Evolutionary conservation across 352 stramenopile species (phyloP).

Genomic region (Pythium sukuiense): DNA sequence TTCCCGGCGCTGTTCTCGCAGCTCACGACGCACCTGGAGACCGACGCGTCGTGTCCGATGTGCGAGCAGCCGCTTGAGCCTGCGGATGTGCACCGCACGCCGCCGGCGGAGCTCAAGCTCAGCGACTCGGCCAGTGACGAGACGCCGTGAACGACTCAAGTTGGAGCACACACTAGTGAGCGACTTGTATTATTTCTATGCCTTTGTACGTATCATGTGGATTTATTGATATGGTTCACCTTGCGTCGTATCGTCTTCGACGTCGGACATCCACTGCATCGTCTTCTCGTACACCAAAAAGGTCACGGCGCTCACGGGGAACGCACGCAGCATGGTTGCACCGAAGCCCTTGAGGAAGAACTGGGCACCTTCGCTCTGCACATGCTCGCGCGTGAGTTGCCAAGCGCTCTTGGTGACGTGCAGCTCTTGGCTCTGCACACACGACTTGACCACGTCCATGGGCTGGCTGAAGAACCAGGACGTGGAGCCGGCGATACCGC

Average conservation of each 20-base stretch:
- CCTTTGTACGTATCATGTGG: background rate
- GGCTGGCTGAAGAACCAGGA: slow-evolving; percentile 83
- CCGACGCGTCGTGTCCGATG: slow-evolving; percentile 73
- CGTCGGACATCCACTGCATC: slow-evolving; percentile 75
- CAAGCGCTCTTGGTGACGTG: slow-evolving; percentile 41
- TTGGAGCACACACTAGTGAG: background rate
- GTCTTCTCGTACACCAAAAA: slow-evolving; percentile 87
- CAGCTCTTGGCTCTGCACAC: slow-evolving; percentile 77
- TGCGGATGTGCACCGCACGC: slow-evolving; percentile 23
- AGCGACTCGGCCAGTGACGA: slow-evolving; percentile 15
- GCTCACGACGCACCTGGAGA: slow-evolving; percentile 78
- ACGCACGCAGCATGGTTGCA: slow-evolving; percentile 76
- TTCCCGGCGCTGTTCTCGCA: slow-evolving; percentile 91
- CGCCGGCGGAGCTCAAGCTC: slow-evolving; percentile 17
- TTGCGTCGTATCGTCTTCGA: background rate
- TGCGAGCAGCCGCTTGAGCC: slow-evolving; percentile 58
- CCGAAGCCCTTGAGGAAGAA: slow-evolving; percentile 85
- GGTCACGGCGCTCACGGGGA: slow-evolving; percentile 82
- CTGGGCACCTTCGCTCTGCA: slow-evolving; percentile 46
- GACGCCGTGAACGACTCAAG: slow-evolving; percentile 9
- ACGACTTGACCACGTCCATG: slow-evolving; percentile 90
- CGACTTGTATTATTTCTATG: background rate
- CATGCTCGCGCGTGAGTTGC: slow-evolving; percentile 45
- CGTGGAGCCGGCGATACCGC: slow-evolving; percentile 70
- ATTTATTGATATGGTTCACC: slow-evolving; percentile 5